Evolutionary conservation across 78 protist species (phyloP).

Genomic region (Dictyostelium brefeldianum): DNA sequence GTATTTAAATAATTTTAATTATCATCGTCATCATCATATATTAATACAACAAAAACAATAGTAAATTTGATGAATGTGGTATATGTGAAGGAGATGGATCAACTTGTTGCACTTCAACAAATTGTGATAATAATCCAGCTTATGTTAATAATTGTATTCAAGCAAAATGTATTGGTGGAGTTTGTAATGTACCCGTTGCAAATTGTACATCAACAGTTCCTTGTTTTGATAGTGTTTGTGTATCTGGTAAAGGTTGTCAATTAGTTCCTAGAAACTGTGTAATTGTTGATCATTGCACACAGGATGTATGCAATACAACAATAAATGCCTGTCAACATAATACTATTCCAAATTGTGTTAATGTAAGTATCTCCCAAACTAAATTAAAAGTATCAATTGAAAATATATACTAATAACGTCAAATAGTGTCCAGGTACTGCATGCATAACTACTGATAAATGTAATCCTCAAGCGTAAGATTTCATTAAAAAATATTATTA

Average conservation of each 20-base stretch:
- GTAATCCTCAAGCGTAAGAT: background rate
- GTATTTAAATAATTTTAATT: background rate
- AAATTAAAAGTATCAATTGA: no score
- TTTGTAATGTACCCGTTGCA: background rate
- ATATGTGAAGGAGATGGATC: constrained; percentile 46
- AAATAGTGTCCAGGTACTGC: background rate
- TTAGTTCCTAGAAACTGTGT: background rate
- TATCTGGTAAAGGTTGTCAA: background rate
- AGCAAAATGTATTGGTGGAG: background rate
- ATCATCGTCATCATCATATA: background rate
- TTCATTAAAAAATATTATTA: no score
- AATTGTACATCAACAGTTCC: background rate
- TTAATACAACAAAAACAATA: background rate
- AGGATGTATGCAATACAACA: background rate
- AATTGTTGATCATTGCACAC: background rate
- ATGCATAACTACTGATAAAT: background rate
- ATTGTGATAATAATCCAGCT: constrained; percentile 4
- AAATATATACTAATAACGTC: no score
- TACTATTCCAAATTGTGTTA: background rate
- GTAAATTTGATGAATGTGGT: constrained; percentile 26
- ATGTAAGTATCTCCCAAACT: background rate
- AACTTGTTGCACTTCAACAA: background rate
- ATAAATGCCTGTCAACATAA: background rate
- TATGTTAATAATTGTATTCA: background rate
- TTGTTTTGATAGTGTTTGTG: constrained; percentile 24